Percentiles rank a stretch among this genome's conserved stretches.
Conservation (phyloP, 192 early-diverging fungal genomes). For the Mortierella antarctica region DNA sequence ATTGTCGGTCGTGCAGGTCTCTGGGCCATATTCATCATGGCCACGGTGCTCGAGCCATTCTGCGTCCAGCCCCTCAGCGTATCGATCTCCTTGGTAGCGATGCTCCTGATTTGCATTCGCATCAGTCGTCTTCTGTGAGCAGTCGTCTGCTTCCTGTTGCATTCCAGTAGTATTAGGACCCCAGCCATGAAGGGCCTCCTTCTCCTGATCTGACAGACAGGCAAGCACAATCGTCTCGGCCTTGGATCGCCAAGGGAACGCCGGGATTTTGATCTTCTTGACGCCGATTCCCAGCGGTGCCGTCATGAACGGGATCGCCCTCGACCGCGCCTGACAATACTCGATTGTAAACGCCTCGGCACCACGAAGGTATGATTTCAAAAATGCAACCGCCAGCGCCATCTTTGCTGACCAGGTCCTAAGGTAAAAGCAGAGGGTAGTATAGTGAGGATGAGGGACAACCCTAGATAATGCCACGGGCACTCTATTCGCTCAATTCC, state of each 20-base stretch:
- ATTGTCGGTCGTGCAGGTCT: constrained; percentile 1
- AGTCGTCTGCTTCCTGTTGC: background rate
- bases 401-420: constrained; percentile 21
- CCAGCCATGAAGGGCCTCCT: background rate
- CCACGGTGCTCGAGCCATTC: constrained; percentile 41
- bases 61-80: constrained; percentile 31
- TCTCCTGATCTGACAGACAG: constrained; percentile 24
- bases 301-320: constrained; percentile 43
- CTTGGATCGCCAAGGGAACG: constrained; percentile 18
- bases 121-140: background rate
- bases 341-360: constrained; percentile 28
- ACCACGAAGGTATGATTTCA: constrained; percentile 17
- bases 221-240: constrained; percentile 33
- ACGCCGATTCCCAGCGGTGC: constrained; percentile 23
- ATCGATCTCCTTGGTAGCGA: constrained; percentile 9
- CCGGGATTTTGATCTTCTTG: constrained; percentile 30
- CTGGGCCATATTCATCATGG: background rate
- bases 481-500: background rate
- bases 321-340: constrained; percentile 30
- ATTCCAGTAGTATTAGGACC: background rate
- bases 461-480: background rate
- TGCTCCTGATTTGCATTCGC: background rate
- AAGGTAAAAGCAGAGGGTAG: background rate
- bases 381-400: constrained; percentile 25
- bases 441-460: background rate